These are phyloP conservation scores for Allomyces arbusculus DNA, from an alignment of 192 early-diverging fungal species.

Conservation along the genomic window DNA sequence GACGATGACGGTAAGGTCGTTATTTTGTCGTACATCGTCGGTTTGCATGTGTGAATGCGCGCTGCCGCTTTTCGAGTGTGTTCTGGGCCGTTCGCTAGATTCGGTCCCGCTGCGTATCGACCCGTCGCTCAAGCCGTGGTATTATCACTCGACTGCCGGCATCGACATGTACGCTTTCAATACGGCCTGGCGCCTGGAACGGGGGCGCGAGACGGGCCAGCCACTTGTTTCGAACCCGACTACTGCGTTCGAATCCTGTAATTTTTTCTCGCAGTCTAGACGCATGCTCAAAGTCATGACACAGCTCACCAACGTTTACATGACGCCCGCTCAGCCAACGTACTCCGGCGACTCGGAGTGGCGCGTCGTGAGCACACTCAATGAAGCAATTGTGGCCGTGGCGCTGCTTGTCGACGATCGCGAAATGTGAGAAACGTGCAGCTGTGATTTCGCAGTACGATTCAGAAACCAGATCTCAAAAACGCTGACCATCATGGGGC, in stretches of 20 bases:
- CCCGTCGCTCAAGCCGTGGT: too few species aligned
- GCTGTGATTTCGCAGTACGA: conserved; percentile 25
- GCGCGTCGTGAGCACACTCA: conserved; percentile 49
- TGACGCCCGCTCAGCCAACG: conserved; percentile 40
- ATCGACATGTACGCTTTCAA: too few species aligned
- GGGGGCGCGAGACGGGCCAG: too few species aligned
- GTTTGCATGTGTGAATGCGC: too few species aligned
- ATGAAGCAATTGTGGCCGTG: conserved; percentile 49
- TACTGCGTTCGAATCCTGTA: conserved; percentile 1
- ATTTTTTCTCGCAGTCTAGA: conserved; percentile 4
- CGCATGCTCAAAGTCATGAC: conserved; percentile 37
- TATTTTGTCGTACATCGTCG: too few species aligned
- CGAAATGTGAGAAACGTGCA: conserved; percentile 40
- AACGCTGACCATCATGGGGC: conserved; percentile 5
- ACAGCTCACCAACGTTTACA: conserved; percentile 43
- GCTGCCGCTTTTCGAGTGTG: too few species aligned
- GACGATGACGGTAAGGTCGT: background rate
- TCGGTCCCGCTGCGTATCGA: too few species aligned
- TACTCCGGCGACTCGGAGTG: conserved; percentile 27
- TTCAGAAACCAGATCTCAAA: conserved; percentile 7
- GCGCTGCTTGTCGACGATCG: conserved; percentile 51
- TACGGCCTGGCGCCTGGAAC: too few species aligned
- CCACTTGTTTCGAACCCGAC: background rate
- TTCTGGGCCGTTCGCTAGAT: too few species aligned
- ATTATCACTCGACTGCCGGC: too few species aligned